Evolutionary conservation across 2,329 filamentous ascomycete species (phyloP), one percentile per base, ranked within the genome.

Genomic region (Apiospora kogelbergensis): DNA sequence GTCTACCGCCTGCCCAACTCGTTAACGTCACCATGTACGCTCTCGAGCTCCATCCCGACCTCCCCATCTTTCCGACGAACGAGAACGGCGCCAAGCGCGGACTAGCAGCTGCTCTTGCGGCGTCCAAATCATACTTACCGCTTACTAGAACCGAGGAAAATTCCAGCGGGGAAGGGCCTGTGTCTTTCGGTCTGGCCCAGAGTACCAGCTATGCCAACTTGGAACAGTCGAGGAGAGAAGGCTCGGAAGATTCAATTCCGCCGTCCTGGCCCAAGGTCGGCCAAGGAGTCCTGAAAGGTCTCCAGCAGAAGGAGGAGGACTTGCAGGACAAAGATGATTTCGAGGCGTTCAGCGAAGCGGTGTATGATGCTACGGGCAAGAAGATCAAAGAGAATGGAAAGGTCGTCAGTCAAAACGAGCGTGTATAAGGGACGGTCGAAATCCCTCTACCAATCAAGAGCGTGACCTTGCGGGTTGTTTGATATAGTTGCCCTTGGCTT

Each of bases 21-120:
- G 86, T 93, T 63, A 86, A 87, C 67, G 84, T 94, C 37, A 82
- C 94, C 44, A 82, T 93, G 69, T 85, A 87, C 71, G 84, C 89
- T 69, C 88, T 87, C 37, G 85, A 86, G 63, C 78, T 88, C 2
- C 84, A 92, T 70, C 90, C 91, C 2, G 85, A 89, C 67, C 81
- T 94, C 6, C 88, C 90, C 6, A 82, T 94, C 67, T 94, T 93
- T 74, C 85, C 84, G 63, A 74, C 70, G 41, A 71, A 73, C 71
- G 72, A 81, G 78, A 65, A 75, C 78, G 70, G 74, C 46, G 48
- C 71, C 72, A 67, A 67, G 22, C 33, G 66, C 13, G 40, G n/a
- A 10, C 30, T 41, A 2, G n/a, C 24, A 30, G 73, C n/a, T n/a
- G 40, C 20, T 13, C 40, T 42, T 24, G 44, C 45, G 4, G 44